phyloP scores from a whole-genome alignment of 1,139 yeast species.

The Pichia sp. region DNA sequence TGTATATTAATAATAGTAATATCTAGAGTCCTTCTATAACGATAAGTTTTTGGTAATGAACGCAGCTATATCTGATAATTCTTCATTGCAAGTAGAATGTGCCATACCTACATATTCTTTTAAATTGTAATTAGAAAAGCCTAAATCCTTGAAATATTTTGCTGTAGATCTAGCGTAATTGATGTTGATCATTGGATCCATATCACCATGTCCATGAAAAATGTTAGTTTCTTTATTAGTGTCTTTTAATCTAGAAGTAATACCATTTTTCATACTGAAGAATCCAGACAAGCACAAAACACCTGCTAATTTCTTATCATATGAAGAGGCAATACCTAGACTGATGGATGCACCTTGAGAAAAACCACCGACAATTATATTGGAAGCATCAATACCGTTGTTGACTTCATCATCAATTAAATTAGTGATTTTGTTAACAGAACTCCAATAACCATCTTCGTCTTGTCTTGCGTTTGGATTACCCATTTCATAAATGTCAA shows the following conservation, averaged over 20 bases:
- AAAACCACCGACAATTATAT: slow-evolving; percentile 85
- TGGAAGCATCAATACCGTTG: slow-evolving; percentile 58
- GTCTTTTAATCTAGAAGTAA: slow-evolving; percentile 29
- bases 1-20: background rate
- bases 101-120: slow-evolving; percentile 57
- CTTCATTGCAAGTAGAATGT: slow-evolving; percentile 65
- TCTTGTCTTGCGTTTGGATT: slow-evolving; percentile 48
- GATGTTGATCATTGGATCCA: slow-evolving; percentile 59
- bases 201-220: slow-evolving; percentile 84
- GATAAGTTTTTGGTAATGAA: slow-evolving; percentile 35
- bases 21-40: background rate
- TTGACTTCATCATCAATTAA: slow-evolving; percentile 60
- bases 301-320: slow-evolving; percentile 69
- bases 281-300: slow-evolving; percentile 80
- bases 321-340: slow-evolving; percentile 45
- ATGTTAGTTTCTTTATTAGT: slow-evolving; percentile 63
- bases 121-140: slow-evolving; percentile 50
- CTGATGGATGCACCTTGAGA: slow-evolving; percentile 90
- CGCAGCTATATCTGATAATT: slow-evolving; percentile 51
- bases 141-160: slow-evolving; percentile 43
- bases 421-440: slow-evolving; percentile 47
- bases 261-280: slow-evolving; percentile 45
- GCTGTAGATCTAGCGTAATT: slow-evolving; percentile 44
- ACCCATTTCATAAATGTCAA: slow-evolving; percentile 62
- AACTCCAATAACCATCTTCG: slow-evolving; percentile 52